Base-by-base conservation (phyloP, 2,329 filamentous ascomycete genomes). In the Fusarium pseudonygamai region DNA sequence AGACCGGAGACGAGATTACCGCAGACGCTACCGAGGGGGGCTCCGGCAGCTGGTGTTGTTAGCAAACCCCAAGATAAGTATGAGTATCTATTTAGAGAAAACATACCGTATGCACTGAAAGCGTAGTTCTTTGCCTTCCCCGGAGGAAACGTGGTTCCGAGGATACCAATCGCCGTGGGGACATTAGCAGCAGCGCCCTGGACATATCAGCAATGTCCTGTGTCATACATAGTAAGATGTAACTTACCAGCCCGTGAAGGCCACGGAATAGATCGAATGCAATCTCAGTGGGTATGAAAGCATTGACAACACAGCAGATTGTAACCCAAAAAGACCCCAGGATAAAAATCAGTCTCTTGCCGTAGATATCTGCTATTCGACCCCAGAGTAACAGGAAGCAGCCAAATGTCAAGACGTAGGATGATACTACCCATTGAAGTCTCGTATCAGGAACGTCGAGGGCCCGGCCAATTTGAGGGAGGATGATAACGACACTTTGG, bases 81-180 rank as follows among this genome's bases (percentile, higher is more conserved):
- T 42, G 18, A 6, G 5, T 7, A n/a, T 14, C 32, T 34, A 34
- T 22, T 7, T 22, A 20, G 18, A n/a, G 24, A 11, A 10, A n/a
- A 47, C 24, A 60, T 82, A 87, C 86, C 86, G 65, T 92, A 93
- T 28, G 87, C 85, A 42, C 88, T 89, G 73, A 93, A 93, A 3
- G 91, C 91, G 77, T 92, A 92, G 75, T 92, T 93, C 81, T 93
- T 93, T 8, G 90, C 88, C 71, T 89, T 90, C 0, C 91, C 90
- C 0, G 91, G 90, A 3, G 88, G 87, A 61, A 93, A 93, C 0
- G 90, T 92, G 4, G 88, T 88, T 1, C 91, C 91, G 6, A 93
- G 80, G 43, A 93, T 93, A 1, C 92, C 92, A 76, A 93, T 89
- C 0, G 91, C 92, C 0, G 91, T 93, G 0, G 92, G 91, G 1